Evolutionary conservation across 2,329 filamentous ascomycete species (phyloP).

Genomic region (Phoma sp.): DNA sequence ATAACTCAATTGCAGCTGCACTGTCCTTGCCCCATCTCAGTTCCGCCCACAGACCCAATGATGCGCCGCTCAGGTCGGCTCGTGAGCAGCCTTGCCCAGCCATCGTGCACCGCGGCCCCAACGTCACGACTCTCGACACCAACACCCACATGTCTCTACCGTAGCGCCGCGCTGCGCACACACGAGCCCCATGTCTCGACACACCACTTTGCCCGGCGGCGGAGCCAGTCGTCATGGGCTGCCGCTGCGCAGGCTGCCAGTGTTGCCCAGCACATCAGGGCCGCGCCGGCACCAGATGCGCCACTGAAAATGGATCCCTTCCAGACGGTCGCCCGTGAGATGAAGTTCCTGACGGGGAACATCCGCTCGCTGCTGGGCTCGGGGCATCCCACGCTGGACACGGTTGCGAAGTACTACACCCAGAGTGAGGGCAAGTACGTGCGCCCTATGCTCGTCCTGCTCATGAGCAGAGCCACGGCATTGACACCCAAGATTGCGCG

Average conservation of each 20-base stretch:
- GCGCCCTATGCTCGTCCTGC: conserved; percentile 87
- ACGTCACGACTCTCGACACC: conserved; percentile 25
- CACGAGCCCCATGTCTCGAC: conserved; percentile 22
- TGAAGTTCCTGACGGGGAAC: conserved; percentile 94
- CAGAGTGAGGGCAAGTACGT: conserved; percentile 97
- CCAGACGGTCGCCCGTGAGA: conserved; percentile 89
- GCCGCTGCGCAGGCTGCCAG: conserved; percentile 64
- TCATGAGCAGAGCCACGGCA: conserved; percentile 95
- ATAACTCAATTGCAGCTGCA: conserved; percentile 34
- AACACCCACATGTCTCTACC: conserved; percentile 29
- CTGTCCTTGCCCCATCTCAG: background rate
- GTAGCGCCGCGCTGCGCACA: conserved; percentile 10
- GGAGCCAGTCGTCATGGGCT: conserved; percentile 71
- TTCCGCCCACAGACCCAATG: conserved; percentile 27
- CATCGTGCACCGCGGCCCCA: conserved; percentile 7
- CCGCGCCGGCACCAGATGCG: conserved; percentile 64
- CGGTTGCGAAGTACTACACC: conserved; percentile 97
- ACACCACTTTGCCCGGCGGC: conserved; percentile 50
- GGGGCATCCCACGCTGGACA: conserved; percentile 91
- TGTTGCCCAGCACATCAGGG: conserved; percentile 71
- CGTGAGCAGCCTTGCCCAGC: conserved; percentile 39
- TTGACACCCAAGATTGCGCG: conserved; percentile 66
- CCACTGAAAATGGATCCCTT: conserved; percentile 85
- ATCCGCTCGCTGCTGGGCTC: conserved; percentile 92
- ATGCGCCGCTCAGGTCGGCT: conserved; percentile 46